Percentiles rank a stretch among this genome's conserved stretches.
phyloP scores from a whole-genome alignment of 805 yeast species.

The Kluyveromyces wickerhamii region DNA sequence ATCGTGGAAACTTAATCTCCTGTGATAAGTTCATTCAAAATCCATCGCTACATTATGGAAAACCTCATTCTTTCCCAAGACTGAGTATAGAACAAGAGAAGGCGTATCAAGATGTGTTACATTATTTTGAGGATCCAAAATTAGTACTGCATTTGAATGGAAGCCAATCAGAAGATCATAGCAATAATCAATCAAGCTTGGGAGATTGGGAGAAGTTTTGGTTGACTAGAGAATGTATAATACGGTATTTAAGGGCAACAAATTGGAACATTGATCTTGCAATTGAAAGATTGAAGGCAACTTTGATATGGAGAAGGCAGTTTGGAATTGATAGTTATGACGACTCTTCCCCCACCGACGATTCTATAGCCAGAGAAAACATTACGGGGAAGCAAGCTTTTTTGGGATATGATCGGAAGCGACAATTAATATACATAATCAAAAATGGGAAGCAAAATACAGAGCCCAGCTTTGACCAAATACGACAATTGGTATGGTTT shows the following conservation, averaged over 20 bases:
- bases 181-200: background rate
- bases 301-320: constrained; percentile 48
- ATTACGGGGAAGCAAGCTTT: constrained; percentile 47
- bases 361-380: constrained; percentile 40
- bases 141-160: constrained; percentile 16
- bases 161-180: constrained; percentile 2
- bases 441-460: constrained; percentile 51
- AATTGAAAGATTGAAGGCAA: constrained; percentile 37
- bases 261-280: constrained; percentile 42
- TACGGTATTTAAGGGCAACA: constrained; percentile 44
- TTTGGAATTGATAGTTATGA: constrained; percentile 39
- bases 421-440: constrained; percentile 45
- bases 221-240: constrained; percentile 44
- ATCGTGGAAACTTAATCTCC: constrained; percentile 14
- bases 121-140: constrained; percentile 15
- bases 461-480: constrained; percentile 42
- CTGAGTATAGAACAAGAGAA: constrained; percentile 14
- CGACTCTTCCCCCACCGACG: constrained; percentile 31
- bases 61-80: constrained; percentile 12
- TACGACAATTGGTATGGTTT: constrained; percentile 51
- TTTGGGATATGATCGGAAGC: constrained; percentile 46
- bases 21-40: constrained; percentile 15
- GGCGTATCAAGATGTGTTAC: constrained; percentile 14
- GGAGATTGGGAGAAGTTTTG: constrained; percentile 24
- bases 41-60: constrained; percentile 21